Evolutionary conservation across 2,329 filamentous ascomycete genomes (phyloP), one percentile per base, ranked within the genome.

Genomic region (Colletotrichum lupini): DNA sequence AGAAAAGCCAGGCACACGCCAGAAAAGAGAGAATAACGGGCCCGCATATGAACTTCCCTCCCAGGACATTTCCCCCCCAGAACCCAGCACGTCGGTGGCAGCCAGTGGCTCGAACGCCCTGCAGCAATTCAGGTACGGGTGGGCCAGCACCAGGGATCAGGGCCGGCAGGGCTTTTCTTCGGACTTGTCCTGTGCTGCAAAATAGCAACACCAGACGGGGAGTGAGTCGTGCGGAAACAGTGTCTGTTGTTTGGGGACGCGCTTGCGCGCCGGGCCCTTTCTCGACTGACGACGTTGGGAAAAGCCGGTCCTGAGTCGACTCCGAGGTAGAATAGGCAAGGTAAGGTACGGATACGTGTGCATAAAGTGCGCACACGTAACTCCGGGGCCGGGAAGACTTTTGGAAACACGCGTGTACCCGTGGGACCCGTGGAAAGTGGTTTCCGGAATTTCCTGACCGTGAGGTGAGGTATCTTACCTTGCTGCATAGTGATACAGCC

Each of bases 91-190:
- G 32, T 16, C 6, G 49, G 49, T 55, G 49, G 62, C 62, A 65
- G 62, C 49, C 19, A 9, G 16, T 65, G 62, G 62, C 49, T 37
- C 62, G 30, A 56, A 42, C 49, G 19, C 49, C 49, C 22, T 65
- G 62, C 62, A 65, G 62, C 30, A 65, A 56, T 65, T 65, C 62
- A 65, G 62, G 62, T 65, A 65, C 62, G 30, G 49, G 49, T 65
- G 62, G 62, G 24, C 42, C 42, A 49, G 7, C 42, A n/a, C 42
- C 42, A 49, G 42, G 42, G 42, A 49, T 49, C 42, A 49, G 42
- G 42, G 42, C 42, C 42, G 42, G 42, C 42, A 49, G 42, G 19
- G 42, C 37, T 42, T 16, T 42, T 16, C 19, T 16, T 49, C 42
- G 42, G 32, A 35, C 32, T 35, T 35, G 32, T 35, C 32, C 30